phyloP scores from a whole-genome alignment of 2,329 filamentous ascomycete species.

The Xylaria polymorpha region DNA sequence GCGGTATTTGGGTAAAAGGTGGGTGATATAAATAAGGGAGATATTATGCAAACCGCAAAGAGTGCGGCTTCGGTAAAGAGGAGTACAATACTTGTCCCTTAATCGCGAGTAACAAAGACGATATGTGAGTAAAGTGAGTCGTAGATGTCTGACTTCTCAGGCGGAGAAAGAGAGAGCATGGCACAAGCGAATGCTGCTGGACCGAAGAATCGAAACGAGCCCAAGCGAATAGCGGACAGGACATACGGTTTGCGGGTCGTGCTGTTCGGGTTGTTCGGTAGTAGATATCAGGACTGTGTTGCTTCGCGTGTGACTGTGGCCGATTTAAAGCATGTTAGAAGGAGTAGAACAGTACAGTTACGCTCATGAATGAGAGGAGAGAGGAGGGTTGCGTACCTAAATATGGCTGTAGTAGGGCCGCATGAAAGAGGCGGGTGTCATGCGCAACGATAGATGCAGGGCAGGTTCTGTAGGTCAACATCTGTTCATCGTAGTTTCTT shows the following conservation, averaged over 20 bases:
- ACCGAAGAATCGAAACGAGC: background rate
- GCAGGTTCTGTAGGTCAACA: background rate
- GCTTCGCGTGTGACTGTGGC: background rate
- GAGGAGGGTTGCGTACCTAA: background rate
- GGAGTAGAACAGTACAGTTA: background rate
- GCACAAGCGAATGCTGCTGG: background rate
- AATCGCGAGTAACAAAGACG: background rate
- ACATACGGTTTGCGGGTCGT: background rate
- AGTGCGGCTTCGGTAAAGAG: background rate
- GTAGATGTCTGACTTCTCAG: background rate
- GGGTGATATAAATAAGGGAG: background rate
- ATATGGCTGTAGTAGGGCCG: background rate
- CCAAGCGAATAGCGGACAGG: background rate
- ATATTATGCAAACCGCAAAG: background rate
- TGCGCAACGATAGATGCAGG: background rate
- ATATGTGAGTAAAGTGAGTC: background rate
- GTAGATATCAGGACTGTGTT: background rate
- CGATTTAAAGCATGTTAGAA: background rate
- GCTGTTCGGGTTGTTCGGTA: background rate
- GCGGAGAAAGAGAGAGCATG: background rate
- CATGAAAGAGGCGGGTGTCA: background rate
- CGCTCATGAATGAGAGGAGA: background rate
- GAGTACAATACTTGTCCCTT: background rate
- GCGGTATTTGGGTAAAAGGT: background rate
- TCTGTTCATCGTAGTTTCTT: slow-evolving; percentile 13